Base-by-base conservation (phyloP, 1,284 basidiomycete species). In the Lentinus polychrous region DNA sequence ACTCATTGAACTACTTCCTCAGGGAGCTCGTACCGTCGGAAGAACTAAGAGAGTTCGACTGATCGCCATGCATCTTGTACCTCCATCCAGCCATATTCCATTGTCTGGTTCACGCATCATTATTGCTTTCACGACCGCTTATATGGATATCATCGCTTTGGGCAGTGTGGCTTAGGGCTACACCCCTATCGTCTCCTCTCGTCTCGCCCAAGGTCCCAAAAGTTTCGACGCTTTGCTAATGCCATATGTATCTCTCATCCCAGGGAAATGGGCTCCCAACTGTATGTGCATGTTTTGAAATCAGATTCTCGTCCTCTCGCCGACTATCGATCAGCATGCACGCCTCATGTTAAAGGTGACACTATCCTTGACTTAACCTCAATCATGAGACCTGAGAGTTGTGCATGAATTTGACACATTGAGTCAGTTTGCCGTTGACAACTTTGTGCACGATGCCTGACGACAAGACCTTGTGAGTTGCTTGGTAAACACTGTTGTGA, bases 11-110 rank as follows among this genome's bases (percentile, higher is more conserved):
- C 31, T 27, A 12, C 23, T 43, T 35, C 50, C 40, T 31, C 60
- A 92, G 89, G 89, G 51, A 90, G 82, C 66, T 90, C 88, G 52
- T 91, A 86, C 82, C 86, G 88, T 70, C 81, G 81, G 75, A 91
- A 91, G 76, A 87, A 85, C 75, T 91, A 75, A 75, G 63, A 44
- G 44, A 17, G 20, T 39, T 43, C 34, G 15, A 35, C 32, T 20
- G 39, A 5, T 42, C 32, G 46, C 11, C 18, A 4, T 42, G 8
- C 35, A 31, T 33, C n/a, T 22, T 42, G 8, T 40, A 27, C 36
- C 22, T 43, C 11, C 46, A 24, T 42, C 38, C 11, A 40, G 45
- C 8, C 18, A n/a, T n/a, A 15, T 20, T 49, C 27, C 47, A 31
- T 41, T 20, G 15, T 48, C 31, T 24, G 39, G 15, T 31, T 48